phyloP scores from a whole-genome alignment of 768 basidiomycete genomes.

The Boletus rex-veris region DNA sequence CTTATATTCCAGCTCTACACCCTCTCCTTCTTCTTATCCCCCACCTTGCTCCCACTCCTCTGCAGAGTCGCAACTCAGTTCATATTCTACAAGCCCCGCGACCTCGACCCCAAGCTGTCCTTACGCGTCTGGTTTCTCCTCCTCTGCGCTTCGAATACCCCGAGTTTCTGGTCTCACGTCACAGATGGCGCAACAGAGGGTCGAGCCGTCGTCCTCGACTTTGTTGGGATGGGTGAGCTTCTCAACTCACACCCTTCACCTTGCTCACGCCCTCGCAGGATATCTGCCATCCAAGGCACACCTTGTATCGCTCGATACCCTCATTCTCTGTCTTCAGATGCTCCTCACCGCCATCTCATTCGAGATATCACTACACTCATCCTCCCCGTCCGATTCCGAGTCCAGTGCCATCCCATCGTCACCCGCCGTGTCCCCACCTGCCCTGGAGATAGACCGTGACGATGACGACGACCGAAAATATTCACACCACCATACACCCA shows the following conservation, averaged over 20 bases:
- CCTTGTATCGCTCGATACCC: conserved; percentile 62
- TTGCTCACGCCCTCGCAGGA: conserved; percentile 34
- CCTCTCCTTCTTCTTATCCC: conserved; percentile 75
- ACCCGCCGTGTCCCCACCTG: conserved; percentile 22
- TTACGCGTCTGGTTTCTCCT: conserved; percentile 65
- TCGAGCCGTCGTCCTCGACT: conserved; percentile 69
- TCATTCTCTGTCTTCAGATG: conserved; percentile 65
- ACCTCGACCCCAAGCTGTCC: conserved; percentile 61
- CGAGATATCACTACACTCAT: conserved; percentile 47
- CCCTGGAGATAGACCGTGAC: conserved; percentile 23
- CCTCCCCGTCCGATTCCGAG: conserved; percentile 42
- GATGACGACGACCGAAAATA: conserved; percentile 18
- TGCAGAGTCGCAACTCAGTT: conserved; percentile 57
- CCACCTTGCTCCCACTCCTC: conserved; percentile 44
- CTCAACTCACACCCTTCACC: neutral
- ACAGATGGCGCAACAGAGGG: conserved; percentile 50
- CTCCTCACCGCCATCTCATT: conserved; percentile 66
- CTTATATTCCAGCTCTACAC: conserved; percentile 71
- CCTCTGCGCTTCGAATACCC: conserved; percentile 54
- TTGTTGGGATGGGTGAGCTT: conserved; percentile 69
- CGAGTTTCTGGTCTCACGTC: conserved; percentile 61
- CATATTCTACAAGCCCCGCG: conserved; percentile 63
- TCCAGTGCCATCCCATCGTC: conserved; percentile 28
- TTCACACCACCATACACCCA: conserved; percentile 28
- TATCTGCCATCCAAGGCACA: conserved; percentile 62